phyloP scores from a whole-genome alignment of 805 yeast genomes.

The Sungouiozyma intestinalis region DNA sequence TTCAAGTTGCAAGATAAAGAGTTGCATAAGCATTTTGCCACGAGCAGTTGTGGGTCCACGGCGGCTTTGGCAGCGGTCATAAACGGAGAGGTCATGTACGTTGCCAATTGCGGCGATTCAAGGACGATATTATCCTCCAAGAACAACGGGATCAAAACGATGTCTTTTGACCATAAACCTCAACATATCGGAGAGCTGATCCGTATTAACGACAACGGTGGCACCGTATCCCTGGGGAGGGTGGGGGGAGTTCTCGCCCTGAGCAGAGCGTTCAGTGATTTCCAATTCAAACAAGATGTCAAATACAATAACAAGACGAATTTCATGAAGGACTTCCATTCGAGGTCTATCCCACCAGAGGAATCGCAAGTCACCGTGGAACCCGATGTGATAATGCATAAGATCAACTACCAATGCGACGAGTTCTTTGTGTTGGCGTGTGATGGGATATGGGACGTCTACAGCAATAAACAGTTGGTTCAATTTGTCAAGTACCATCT shows the following conservation, averaged over 20 bases:
- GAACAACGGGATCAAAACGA: constrained; percentile 44
- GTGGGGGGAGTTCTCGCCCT: constrained; percentile 93
- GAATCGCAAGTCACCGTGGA: constrained; percentile 73
- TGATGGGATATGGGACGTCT: constrained; percentile 78
- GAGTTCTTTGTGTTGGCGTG: constrained; percentile 69
- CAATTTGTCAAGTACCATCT: constrained; percentile 47
- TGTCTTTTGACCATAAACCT: constrained; percentile 84
- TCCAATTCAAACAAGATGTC: constrained; percentile 37
- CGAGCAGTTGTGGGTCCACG: constrained; percentile 42
- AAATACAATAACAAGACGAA: constrained; percentile 7
- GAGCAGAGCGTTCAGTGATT: constrained; percentile 84
- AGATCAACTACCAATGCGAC: constrained; percentile 34
- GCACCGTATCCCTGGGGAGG: constrained; percentile 84
- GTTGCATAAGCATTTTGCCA: constrained; percentile 31
- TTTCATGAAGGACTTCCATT: constrained; percentile 11
- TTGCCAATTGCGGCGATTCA: constrained; percentile 71
- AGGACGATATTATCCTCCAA: constrained; percentile 46
- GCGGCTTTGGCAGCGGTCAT: constrained; percentile 38
- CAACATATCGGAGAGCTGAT: constrained; percentile 89
- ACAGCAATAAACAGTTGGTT: constrained; percentile 45
- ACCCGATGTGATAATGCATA: constrained; percentile 61
- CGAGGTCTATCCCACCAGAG: constrained; percentile 36
- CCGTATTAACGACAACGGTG: constrained; percentile 88
- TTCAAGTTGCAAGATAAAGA: constrained; percentile 38
- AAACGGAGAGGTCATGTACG: constrained; percentile 37